phyloP scores from a whole-genome alignment of 768 basidiomycete species.

The Gloeopeniophorella convolvens region DNA sequence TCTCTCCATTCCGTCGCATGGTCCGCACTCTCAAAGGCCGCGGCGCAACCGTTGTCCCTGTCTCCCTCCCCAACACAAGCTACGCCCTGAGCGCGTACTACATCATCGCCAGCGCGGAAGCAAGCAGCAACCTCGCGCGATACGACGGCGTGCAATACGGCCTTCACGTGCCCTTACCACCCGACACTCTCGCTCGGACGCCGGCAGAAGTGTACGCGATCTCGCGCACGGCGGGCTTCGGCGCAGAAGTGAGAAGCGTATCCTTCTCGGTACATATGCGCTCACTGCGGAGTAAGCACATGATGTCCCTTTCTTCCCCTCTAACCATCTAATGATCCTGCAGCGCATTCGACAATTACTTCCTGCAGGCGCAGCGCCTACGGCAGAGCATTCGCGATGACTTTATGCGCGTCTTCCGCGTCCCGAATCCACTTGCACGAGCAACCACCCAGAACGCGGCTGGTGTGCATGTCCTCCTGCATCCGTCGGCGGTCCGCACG shows the following conservation, averaged over 20 bases:
- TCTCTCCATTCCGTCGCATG: constrained; percentile 39
- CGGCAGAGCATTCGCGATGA: constrained; percentile 66
- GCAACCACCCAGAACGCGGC: not conserved
- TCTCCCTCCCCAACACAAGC: constrained; percentile 61
- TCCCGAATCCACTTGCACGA: constrained; percentile 43
- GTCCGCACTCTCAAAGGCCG: constrained; percentile 36
- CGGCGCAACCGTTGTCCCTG: constrained; percentile 65
- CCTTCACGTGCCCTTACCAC: constrained; percentile 39
- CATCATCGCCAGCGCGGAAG: constrained; percentile 91
- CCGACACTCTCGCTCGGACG: constrained; percentile 38
- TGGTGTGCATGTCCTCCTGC: constrained; percentile 75
- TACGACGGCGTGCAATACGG: constrained; percentile 88
- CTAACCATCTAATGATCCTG: not conserved
- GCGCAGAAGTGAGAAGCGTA: constrained; percentile 77
- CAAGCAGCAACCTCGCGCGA: constrained; percentile 84
- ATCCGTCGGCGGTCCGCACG: constrained; percentile 81
- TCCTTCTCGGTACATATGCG: constrained; percentile 87
- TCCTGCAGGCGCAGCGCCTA: constrained; percentile 83
- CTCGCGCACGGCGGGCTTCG: constrained; percentile 68
- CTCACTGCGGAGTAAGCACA: constrained; percentile 78
- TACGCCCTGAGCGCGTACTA: constrained; percentile 92
- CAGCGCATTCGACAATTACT: constrained; percentile 98
- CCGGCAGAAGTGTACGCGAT: constrained; percentile 55
- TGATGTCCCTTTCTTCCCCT: not conserved
- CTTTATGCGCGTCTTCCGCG: constrained; percentile 62